phyloP scores from a whole-genome alignment of 73 alveolate genomes.

The Tetrahymena elliotti region DNA sequence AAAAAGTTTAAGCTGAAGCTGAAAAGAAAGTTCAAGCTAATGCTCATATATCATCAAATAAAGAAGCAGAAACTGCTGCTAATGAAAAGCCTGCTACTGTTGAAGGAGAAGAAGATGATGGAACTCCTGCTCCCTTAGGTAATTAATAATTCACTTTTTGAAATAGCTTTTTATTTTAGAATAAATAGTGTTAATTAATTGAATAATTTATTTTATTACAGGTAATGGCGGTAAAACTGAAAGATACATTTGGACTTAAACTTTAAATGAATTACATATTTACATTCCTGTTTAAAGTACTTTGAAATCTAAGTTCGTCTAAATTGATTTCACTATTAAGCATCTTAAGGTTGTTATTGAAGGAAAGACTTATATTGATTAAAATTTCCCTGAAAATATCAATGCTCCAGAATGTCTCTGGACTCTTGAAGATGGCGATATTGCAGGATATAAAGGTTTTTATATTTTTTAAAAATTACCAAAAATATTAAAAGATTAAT shows the following conservation, averaged over 20 bases:
- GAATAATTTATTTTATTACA: slow-evolving; percentile 7
- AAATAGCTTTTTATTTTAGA: slow-evolving; percentile 28
- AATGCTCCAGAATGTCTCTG: slow-evolving; percentile 77
- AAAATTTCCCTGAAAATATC: slow-evolving; percentile 74
- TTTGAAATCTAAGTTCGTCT: slow-evolving; percentile 60
- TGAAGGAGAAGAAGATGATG: slow-evolving; percentile 59
- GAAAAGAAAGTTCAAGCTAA: slow-evolving; percentile 30
- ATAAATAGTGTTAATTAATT: slow-evolving; percentile 49
- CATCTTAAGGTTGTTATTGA: slow-evolving; percentile 64
- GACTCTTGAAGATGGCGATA: slow-evolving; percentile 79
- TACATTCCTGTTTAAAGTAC: slow-evolving; percentile 68
- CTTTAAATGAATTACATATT: slow-evolving; percentile 80
- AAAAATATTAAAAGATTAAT: not conserved
- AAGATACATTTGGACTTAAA: slow-evolving; percentile 85
- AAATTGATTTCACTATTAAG: slow-evolving; percentile 49
- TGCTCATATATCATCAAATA: slow-evolving; percentile 10
- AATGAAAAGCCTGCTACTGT: slow-evolving; percentile 54
- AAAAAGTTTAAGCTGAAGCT: slow-evolving; percentile 14
- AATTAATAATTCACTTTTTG: slow-evolving; percentile 32
- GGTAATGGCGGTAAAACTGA: slow-evolving; percentile 93
- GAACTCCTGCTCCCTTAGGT: slow-evolving; percentile 34
- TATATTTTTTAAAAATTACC: too few relatives aligned
- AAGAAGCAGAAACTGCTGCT: slow-evolving; percentile 45
- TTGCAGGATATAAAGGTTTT: slow-evolving; percentile 35
- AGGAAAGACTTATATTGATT: slow-evolving; percentile 61